These are phyloP conservation scores for Pseudogymnoascus sp. DNA, from an alignment of 2,329 filamentous ascomycete genomes.

Conservation along the genomic window DNA sequence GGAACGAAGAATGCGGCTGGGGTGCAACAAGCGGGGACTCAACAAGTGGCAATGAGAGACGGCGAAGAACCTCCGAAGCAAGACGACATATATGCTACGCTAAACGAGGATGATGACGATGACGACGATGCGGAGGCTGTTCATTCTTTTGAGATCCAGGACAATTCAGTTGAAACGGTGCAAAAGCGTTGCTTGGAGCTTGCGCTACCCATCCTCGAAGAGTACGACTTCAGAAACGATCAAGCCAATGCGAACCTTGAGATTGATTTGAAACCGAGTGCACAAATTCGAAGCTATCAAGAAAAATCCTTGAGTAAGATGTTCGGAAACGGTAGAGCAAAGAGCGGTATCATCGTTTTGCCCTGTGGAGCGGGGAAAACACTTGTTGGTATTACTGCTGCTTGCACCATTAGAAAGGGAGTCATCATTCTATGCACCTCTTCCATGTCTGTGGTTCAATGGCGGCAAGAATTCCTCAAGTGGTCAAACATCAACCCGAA, in stretches of 20 bases:
- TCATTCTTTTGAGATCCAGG: constrained; percentile 85
- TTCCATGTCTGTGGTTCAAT: constrained; percentile 96
- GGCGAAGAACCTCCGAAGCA: constrained; percentile 48
- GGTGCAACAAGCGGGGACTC: constrained; percentile 60
- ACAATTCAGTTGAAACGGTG: constrained; percentile 74
- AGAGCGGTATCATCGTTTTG: constrained; percentile 94
- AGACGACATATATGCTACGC: constrained; percentile 61
- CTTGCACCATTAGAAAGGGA: constrained; percentile 95
- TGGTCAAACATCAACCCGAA: constrained; percentile 98
- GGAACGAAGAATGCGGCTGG: constrained; percentile 91
- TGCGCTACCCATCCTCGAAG: constrained; percentile 80
- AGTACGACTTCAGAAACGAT: constrained; percentile 96
- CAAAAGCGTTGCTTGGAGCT: constrained; percentile 85
- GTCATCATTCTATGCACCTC: constrained; percentile 93
- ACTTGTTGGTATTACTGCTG: constrained; percentile 93
- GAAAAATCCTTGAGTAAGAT: constrained; percentile 98
- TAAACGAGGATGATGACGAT: constrained; percentile 71
- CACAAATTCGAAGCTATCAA: constrained; percentile 88
- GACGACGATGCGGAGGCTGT: constrained; percentile 82
- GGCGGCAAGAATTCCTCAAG: constrained; percentile 92
- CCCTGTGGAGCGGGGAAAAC: constrained; percentile 97
- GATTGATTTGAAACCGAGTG: constrained; percentile 83
- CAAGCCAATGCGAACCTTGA: constrained; percentile 82
- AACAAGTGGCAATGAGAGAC: constrained; percentile 34
- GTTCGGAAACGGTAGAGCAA: constrained; percentile 96